Percentiles rank a stretch among this genome's conserved stretches.
phyloP scores from a whole-genome alignment of 129 eudicot genomes.

The Flaveria ramosissima region DNA sequence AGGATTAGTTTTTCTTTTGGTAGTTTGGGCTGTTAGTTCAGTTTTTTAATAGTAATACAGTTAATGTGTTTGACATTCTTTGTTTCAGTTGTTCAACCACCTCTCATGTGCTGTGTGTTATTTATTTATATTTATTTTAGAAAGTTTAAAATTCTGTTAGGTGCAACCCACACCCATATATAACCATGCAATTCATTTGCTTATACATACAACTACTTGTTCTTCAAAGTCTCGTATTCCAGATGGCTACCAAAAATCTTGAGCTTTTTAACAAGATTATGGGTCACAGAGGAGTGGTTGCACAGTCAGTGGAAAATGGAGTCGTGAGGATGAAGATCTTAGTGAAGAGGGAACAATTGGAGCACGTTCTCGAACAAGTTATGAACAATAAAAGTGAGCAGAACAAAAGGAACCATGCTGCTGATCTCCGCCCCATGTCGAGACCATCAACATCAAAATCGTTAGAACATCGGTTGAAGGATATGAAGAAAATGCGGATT shows the following conservation, averaged over 20 bases:
- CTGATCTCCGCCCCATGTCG: not conserved
- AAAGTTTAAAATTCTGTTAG: not conserved
- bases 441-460: slow-evolving; percentile 6
- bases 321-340: too few species aligned
- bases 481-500: slow-evolving; percentile 23
- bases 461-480: slow-evolving; percentile 28
- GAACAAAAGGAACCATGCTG: not conserved
- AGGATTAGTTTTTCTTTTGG: not conserved
- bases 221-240: not conserved
- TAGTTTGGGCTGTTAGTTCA: not conserved
- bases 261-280: not conserved
- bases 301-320: slow-evolving; percentile 24
- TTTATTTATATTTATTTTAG: not conserved
- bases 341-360: slow-evolving; percentile 29
- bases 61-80: slow-evolving; percentile 30
- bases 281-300: slow-evolving; percentile 27
- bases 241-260: slow-evolving; percentile 25
- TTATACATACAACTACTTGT: too few species aligned
- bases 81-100: slow-evolving; percentile 16
- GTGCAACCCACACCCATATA: too few species aligned
- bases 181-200: slow-evolving; percentile 5
- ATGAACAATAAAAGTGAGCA: not conserved
- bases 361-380: slow-evolving; percentile 37
- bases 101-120: slow-evolving; percentile 29
- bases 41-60: slow-evolving; percentile 10